Base-by-base conservation (phyloP, 2,329 filamentous ascomycete species). In the Capronia epimyces region DNA sequence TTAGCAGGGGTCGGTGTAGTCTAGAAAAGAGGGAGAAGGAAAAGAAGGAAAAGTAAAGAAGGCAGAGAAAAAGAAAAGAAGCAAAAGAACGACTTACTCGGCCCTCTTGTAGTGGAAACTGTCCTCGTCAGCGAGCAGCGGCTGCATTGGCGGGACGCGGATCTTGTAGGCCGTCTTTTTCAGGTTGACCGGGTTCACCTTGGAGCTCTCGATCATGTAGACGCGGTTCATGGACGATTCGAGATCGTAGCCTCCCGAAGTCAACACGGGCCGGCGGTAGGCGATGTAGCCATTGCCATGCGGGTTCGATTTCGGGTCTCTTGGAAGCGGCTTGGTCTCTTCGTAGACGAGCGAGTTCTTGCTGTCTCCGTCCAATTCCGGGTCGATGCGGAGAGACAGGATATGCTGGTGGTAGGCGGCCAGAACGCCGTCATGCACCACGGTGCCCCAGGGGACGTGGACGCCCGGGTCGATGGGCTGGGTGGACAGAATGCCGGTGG, bases 351-450 rank as follows among this genome's bases (percentile, higher is more conserved):
- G 71, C 22, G 81, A 63, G 0, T 73, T 69, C 60, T 81, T 81
- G 16, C 70, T 67, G 51, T 73, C 71, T 0, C 80, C 80, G 52
- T 79, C 79, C 16, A 51, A 43, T 20, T 48, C 41, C 15, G 81
- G 80, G 60, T 83, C 81, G 10, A 84, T 70, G 4, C 81, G 77
- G 2, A 83, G 71, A 2, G 77, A 82, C 69, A 89, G 87, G 64
- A 89, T 84, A 66, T 89, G 86, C 63, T 89, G 86, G 62, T 89
- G 86, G 67, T 86, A 80, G 0, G 75, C 71, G 1, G 82, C 84
- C 20, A 87, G 76, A 16, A 84, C 82, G 31, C 83, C 82, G 0
- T 82, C 82, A 49, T 83, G 80, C 4, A 87, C 82, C 31, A 84
- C 77, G 0, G 82, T 86, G 21, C 82, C 83, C 71, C 78, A 85